These are phyloP conservation scores for Tuber microsphaerosporum DNA, from an alignment of 495 filamentous ascomycete genomes.

Conservation along the genomic window DNA sequence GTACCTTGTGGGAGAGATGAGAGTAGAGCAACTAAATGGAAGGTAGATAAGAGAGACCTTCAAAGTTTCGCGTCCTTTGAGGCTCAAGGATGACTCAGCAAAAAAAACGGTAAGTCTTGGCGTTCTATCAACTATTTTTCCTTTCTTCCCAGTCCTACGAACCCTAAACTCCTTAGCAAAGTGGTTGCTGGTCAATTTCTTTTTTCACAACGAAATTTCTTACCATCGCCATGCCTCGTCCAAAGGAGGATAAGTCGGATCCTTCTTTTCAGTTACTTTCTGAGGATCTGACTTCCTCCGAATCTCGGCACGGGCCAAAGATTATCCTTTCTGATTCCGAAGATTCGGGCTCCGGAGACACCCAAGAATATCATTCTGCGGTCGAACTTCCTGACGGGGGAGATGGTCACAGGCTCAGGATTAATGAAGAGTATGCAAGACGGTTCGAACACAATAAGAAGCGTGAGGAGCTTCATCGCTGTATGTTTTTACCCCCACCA, in stretches of 20 bases:
- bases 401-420: constrained; percentile 52
- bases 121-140: background rate
- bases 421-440: constrained; percentile 84
- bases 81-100: background rate
- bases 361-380: constrained; percentile 29
- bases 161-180: background rate
- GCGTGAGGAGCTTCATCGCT: constrained; percentile 73
- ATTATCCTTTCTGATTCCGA: constrained; percentile 35
- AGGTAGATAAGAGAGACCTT: background rate
- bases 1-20: background rate
- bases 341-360: constrained; percentile 6
- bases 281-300: constrained; percentile 8
- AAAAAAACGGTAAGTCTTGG: background rate
- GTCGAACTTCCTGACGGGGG: constrained; percentile 32
- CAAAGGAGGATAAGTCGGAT: background rate
- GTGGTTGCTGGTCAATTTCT: background rate
- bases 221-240: constrained; percentile 1
- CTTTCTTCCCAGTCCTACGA: background rate
- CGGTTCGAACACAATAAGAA: constrained; percentile 96
- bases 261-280: constrained; percentile 14
- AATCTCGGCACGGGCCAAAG: constrained; percentile 6
- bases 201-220: background rate
- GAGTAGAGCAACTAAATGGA: background rate
- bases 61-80: background rate
- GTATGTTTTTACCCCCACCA: constrained; percentile 49